A percentile compares a stretch with the other conserved stretches of the same genome.
phyloP scores from a whole-genome alignment of 345 rosid species.

The Rhodamnia rubescens region DNA sequence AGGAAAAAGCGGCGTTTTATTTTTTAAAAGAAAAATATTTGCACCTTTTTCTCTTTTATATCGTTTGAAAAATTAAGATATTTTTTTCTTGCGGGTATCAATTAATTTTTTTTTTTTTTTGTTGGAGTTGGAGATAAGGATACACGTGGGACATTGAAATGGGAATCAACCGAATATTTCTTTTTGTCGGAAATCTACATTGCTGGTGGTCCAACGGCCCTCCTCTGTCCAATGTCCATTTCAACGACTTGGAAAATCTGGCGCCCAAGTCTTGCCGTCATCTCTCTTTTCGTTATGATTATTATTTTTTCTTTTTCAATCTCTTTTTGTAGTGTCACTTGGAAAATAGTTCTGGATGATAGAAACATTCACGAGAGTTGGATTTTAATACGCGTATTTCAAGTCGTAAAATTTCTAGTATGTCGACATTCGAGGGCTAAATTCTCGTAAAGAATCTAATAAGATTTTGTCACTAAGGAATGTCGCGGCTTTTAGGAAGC shows the following conservation, averaged over 20 bases:
- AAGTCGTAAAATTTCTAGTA: neutral
- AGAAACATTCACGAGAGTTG: neutral
- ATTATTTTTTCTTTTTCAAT: neutral
- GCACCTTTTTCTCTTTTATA: too few species aligned
- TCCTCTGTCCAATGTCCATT: neutral
- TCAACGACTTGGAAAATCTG: neutral
- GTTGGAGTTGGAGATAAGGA: neutral
- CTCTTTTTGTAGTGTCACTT: neutral
- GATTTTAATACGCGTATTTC: neutral
- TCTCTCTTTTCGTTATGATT: neutral
- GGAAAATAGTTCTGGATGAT: neutral
- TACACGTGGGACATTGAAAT: neutral
- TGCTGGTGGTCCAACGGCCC: neutral
- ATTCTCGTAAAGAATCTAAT: neutral
- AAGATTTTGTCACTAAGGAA: neutral
- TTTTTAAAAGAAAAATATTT: too few species aligned
- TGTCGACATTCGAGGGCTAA: neutral
- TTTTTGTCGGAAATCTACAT: neutral
- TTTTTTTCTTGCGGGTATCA: too few species aligned
- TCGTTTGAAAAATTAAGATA: too few species aligned
- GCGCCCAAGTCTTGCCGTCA: neutral
- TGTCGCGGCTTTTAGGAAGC: neutral
- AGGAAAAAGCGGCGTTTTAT: too few species aligned
- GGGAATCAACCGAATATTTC: neutral
- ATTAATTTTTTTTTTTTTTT: too few species aligned